Base-by-base conservation (phyloP, 495 filamentous ascomycete genomes). In the Lentithecium fluviatile region DNA sequence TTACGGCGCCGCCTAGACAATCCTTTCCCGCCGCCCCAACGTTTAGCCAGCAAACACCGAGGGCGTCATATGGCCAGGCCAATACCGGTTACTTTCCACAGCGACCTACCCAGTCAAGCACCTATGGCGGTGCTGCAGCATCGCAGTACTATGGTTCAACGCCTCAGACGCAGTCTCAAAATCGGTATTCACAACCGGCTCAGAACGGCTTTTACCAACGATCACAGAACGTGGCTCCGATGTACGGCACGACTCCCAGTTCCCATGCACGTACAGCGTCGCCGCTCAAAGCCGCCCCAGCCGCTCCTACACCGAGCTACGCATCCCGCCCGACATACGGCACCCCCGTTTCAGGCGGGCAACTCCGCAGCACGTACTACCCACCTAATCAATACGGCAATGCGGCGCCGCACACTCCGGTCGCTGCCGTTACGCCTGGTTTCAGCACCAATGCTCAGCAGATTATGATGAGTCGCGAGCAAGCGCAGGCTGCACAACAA, bases 371-470 rank as follows among this genome's bases (percentile, higher is more conserved):
- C 23, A 52, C 37, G 23, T 67, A 64, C 52, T 65, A 60, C 43
- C 56, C 59, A 46, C 26, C 49, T n/a, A 29, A 50, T 15, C 60
- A 64, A 48, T 69, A 62, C 43, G 57, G 37, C 36, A 56, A 58
- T 21, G 49, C 57, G 49, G 57, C 60, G 38, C 48, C 58, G 26
- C 46, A 54, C 5, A 61, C 64, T 13, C 63, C 64, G 13, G 51
- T 60, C 17, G 45, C 60, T 21, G 34, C 20, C n/a, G 17, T 59
- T 12, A 26, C 60, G 20, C 20, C 34, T 19, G 69, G 67, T 20
- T 67, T 64, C n/a, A 64, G 58, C 45, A 66, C 64, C 13, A 67
- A 59, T 47, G 56, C 70, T 29, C 70, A 73, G 56, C 71, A 72
- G 54, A 43, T 66, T 40, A 67, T 74, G 49, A 56, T 70, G 53